Evolutionary conservation across 495 filamentous ascomycete species (phyloP), one percentile per base, ranked within the genome.

Genomic region (Friedmanniomyces simplex): DNA sequence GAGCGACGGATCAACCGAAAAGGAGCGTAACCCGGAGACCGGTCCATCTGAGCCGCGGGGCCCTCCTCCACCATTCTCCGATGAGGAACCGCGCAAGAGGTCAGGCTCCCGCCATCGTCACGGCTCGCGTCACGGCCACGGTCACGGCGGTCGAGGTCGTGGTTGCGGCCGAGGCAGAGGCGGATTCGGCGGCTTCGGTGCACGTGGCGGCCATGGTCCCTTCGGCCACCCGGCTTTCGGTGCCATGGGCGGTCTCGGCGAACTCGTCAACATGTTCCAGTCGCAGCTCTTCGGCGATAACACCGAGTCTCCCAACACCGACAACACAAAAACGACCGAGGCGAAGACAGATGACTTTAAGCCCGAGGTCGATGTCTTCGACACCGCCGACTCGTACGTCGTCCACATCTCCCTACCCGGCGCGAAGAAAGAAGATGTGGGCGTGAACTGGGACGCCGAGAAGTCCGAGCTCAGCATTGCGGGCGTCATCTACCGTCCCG

Each of bases 331-430:
- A 43, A 61, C 57, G 11, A 57, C 54, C 20, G 54, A 36, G 20
- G 54, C 55, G n/a, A 45, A 24, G 24, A 66, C 59, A 50, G 66
- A 71, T 1, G 77, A 79, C 57, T 89, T 89, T 67, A 66, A 63
- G 5, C 88, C 88, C 4, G 76, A 79, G 2, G 75, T 82, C 50
- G 86, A 91, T 59, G 72, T 90, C 55, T 91, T 91, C 73, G 78
- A 83, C 66, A 85, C 84, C 12, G 70, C 77, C 30, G 71, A 72
- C 46, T 69, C 73, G 47, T 90, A 79, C 66, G 72, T 85, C 13
- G 67, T 91, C 21, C 87, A 91, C 65, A 69, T 88, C 42, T 84
- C 86, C 1, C 71, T 91, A 0, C 84, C 88, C 1, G 88, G 88
- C 18, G 86, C 84, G 7, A 82, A 82, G 70, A 89, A 88, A 66